phyloP scores from a whole-genome alignment of 169 alveolate species.

The Nephromyces sp. region DNA sequence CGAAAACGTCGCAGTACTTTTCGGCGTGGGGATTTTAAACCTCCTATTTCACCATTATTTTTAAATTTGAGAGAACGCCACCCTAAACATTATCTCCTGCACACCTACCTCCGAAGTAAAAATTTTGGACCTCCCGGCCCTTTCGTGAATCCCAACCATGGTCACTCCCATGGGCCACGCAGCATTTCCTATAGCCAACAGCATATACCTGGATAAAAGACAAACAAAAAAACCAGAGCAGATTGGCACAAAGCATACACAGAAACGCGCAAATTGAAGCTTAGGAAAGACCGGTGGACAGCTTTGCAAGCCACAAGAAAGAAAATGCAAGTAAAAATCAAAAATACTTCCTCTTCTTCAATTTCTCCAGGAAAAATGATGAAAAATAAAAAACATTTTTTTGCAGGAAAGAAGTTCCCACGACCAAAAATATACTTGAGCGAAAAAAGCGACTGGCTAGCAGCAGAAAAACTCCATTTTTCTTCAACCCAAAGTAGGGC shows the following conservation, averaged over 20 bases:
- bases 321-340: not conserved
- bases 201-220: constrained; percentile 61
- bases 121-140: constrained; percentile 79
- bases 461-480: not conserved
- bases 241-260: not conserved
- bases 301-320: not conserved
- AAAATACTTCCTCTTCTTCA: too few relatives aligned
- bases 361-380: not conserved
- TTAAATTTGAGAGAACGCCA: too few relatives aligned
- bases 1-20: too few relatives aligned
- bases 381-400: not conserved
- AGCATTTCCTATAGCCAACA: constrained; percentile 82
- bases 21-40: too few relatives aligned
- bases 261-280: not conserved
- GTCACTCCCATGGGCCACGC: constrained; percentile 93
- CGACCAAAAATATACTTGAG: not conserved
- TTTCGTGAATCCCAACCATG: constrained; percentile 88
- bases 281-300: not conserved
- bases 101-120: constrained; percentile 48
- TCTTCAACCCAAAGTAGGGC: not conserved
- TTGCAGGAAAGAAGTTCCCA: not conserved
- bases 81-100: too few relatives aligned
- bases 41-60: too few relatives aligned
- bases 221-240: not conserved
- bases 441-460: not conserved